Conservation (phyloP, 176 grass and related monocot genomes). For the Eleusine indica region DNA sequence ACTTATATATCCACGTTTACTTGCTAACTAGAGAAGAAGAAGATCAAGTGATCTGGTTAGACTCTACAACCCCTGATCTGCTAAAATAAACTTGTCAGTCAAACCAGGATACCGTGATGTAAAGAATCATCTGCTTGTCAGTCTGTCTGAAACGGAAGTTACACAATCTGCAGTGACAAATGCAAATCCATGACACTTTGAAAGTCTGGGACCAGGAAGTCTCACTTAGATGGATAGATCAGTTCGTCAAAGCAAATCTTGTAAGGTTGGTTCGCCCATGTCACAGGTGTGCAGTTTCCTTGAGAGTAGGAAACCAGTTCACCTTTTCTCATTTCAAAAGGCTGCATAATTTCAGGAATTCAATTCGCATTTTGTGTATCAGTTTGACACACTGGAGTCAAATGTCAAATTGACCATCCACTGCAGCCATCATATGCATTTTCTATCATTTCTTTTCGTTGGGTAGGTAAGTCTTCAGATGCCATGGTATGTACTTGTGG, state of each 20-base stretch:
- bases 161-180: conserved; percentile 22
- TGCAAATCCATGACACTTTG: conserved; percentile 28
- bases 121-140: neutral
- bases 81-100: no score
- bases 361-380: neutral
- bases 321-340: conserved; percentile 13
- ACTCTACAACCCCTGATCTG: no score
- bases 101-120: neutral
- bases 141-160: conserved; percentile 29
- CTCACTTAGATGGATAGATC: neutral
- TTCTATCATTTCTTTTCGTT: neutral
- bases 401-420: conserved; percentile 47
- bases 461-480: conserved; percentile 47
- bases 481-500: conserved; percentile 23
- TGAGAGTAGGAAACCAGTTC: conserved; percentile 11
- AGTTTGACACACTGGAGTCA: conserved; percentile 42
- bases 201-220: neutral
- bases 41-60: no score
- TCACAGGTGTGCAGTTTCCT: conserved; percentile 28
- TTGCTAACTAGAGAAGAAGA: neutral
- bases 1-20: conserved; percentile 7
- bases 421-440: conserved; percentile 38
- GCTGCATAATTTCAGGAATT: conserved; percentile 9
- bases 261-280: conserved; percentile 24
- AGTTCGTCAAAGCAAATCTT: conserved; percentile 34